phyloP scores from a whole-genome alignment of 2,329 filamentous ascomycete species.

The Diplodia corticola region DNA sequence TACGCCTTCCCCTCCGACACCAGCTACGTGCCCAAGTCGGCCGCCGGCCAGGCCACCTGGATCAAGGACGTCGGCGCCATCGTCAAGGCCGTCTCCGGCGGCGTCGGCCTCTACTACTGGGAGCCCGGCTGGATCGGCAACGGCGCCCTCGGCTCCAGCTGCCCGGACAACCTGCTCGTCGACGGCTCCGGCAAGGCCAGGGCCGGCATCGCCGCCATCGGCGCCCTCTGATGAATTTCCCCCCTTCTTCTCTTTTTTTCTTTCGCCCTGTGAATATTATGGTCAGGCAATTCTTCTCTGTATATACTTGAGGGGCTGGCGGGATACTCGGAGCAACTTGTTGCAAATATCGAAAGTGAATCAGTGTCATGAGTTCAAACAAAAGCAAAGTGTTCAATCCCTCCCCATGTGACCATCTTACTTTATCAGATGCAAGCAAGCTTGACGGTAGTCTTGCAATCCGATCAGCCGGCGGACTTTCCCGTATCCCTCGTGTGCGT shows the following conservation, averaged over 20 bases:
- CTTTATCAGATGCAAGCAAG: no score
- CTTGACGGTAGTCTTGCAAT: not conserved
- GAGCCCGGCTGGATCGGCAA: conserved; percentile 72
- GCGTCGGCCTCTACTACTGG: conserved; percentile 53
- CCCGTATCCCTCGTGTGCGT: not conserved
- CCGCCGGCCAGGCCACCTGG: conserved; percentile 63
- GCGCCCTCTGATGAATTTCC: not conserved
- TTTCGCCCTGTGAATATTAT: not conserved
- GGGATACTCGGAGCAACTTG: not conserved
- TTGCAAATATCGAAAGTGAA: not conserved
- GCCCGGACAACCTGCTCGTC: conserved; percentile 65
- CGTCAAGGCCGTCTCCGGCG: conserved; percentile 62
- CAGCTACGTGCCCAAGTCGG: conserved; percentile 59
- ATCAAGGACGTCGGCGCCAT: conserved; percentile 60
- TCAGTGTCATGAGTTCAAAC: not conserved
- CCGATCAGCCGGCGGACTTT: not conserved
- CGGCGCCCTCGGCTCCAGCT: conserved; percentile 64
- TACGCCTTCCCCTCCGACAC: conserved; percentile 61
- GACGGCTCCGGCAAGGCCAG: conserved; percentile 53
- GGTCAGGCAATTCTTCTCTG: not conserved
- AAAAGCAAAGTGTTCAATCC: not conserved
- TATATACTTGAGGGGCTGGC: not conserved
- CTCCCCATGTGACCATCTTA: no score
- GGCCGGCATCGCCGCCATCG: not conserved
- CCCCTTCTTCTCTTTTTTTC: no score